Evolutionary conservation across 306 rosid genomes (phyloP).

Genomic region (Quillaja saponaria): DNA sequence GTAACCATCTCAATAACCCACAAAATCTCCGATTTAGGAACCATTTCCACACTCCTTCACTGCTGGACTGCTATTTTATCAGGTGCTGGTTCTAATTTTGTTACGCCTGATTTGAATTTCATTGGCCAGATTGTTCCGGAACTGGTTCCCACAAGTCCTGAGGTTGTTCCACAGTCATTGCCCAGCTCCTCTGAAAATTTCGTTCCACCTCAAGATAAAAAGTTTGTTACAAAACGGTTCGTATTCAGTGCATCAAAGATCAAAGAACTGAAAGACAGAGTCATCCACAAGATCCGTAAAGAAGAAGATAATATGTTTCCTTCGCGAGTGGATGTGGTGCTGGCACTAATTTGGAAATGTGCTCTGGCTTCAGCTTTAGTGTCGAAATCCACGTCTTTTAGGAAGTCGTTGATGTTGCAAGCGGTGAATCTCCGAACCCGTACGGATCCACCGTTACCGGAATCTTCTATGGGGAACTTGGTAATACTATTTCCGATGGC

Average conservation of each 20-base stretch:
- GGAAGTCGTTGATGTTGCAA: background rate
- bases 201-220: background rate
- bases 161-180: no score
- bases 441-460: background rate
- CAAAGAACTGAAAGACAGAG: background rate
- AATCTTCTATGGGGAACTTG: background rate
- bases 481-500: background rate
- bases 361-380: no score
- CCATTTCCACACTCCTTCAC: background rate
- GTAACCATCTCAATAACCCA: background rate
- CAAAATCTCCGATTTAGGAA: background rate
- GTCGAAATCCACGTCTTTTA: background rate
- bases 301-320: background rate
- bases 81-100: background rate
- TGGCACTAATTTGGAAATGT: background rate
- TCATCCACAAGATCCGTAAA: background rate
- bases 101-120: background rate
- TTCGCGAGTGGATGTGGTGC: background rate
- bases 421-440: background rate
- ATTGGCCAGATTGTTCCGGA: background rate
- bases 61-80: background rate
- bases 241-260: background rate
- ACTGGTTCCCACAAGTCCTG: no score
- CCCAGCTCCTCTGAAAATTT: no score
- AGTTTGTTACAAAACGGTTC: background rate